These are phyloP conservation scores for Vitis rotundifolia DNA, from an alignment of 164 flowering plant species.

Conservation along the genomic window DNA sequence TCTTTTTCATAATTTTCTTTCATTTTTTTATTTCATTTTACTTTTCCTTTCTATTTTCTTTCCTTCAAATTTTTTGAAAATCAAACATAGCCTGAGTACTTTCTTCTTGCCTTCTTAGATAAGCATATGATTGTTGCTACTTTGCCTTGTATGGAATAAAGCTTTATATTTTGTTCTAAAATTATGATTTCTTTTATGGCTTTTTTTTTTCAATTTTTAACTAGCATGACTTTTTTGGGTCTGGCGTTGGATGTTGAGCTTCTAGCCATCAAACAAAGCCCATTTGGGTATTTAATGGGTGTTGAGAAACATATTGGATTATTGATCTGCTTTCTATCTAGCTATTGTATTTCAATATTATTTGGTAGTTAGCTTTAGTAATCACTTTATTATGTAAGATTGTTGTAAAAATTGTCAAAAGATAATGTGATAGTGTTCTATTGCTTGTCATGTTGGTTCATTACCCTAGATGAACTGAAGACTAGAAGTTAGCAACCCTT, in stretches of 20 bases:
- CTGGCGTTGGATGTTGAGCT: slow-evolving; percentile 83
- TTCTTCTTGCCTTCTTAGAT: background rate
- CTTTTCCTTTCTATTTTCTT: too few species aligned
- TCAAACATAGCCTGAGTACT: background rate
- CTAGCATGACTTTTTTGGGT: background rate
- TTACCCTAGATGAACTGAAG: background rate
- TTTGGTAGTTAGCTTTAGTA: too few species aligned
- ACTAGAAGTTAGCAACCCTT: background rate
- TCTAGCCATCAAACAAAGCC: slow-evolving; percentile 76
- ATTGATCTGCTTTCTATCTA: background rate
- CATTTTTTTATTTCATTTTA: too few species aligned
- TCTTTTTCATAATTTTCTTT: too few species aligned
- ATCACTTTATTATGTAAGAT: slow-evolving; percentile 36
- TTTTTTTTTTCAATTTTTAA: background rate
- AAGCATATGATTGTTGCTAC: background rate
- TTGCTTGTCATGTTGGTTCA: background rate
- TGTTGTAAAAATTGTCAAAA: slow-evolving; percentile 65
- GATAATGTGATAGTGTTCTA: slow-evolving; percentile 26
- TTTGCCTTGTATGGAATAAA: background rate
- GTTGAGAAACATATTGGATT: background rate
- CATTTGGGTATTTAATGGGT: slow-evolving; percentile 67
- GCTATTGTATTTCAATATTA: background rate
- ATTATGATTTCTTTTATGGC: background rate
- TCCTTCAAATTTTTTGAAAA: too few species aligned
- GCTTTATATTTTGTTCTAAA: background rate